Evolutionary conservation across 306 rosid species (phyloP), one percentile per base, ranked within the genome.

Genomic region (Castanopsis chinensis): DNA sequence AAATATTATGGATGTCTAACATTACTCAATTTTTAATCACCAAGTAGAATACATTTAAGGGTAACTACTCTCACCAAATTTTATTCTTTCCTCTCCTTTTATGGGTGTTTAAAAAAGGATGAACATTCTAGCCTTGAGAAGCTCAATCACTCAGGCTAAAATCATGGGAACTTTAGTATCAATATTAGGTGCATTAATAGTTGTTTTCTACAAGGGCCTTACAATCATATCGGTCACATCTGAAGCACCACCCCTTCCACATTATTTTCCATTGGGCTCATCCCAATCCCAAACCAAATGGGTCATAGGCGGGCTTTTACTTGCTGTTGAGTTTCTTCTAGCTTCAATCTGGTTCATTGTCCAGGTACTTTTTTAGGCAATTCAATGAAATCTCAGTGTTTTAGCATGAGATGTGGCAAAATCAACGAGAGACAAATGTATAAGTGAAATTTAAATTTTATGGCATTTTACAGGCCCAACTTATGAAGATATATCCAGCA

Each of bases 131-230:
- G 82, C 60, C 78, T n/a, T 79, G 67, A 78, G 86, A 84, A 82
- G 88, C 72, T 63, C 81, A 77, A 84, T 89, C 37, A 83, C 86
- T 72, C 80, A 37, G 52, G 84, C 88, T 20, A 91, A 91, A 82
- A 77, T 89, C 57, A 28, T 86, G 30, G 96, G 93, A 0, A 80
- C 91, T 0, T 20, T 21, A 6, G 52, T 89, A 55, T 91, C 88
- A 1, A 51, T 91, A 77, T 54, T 79, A 75, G 96, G 96, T 69
- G 93, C 93, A 69, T 69, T 86, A 6, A 30, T 77, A 19, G 86
- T 87, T 52, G 83, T 89, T 74, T 85, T 89, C 20, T 87, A 84
- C 55, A 83, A 85, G 61, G 92, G 95, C 52, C 83, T 85, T 1
- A 45, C 41, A 41, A 23, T 91, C 63, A 61, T 84, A 43, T 71